Evolutionary conservation across 441 rosid species (phyloP).

Genomic region (Populus tomentosa): DNA sequence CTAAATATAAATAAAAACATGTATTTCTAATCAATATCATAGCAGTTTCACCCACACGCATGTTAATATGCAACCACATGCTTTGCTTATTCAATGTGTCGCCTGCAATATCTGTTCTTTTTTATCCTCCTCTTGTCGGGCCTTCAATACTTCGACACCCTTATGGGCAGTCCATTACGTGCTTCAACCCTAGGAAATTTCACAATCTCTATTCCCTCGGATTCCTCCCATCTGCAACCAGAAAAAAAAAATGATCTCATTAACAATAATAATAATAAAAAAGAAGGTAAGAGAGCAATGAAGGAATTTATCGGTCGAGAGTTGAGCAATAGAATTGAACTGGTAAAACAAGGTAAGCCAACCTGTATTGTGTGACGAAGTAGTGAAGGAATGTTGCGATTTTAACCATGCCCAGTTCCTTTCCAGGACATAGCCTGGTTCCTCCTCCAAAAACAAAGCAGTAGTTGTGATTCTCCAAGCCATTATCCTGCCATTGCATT

Average conservation of each 20-base stretch:
- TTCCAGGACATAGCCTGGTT: slow-evolving; percentile 38
- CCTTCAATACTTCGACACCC: slow-evolving; percentile 22
- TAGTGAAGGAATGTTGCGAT: slow-evolving; percentile 38
- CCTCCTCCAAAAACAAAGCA: slow-evolving; percentile 43
- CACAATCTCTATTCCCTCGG: slow-evolving; percentile 30
- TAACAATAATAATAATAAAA: background rate
- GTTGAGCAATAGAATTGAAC: background rate
- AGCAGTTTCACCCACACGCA: no score
- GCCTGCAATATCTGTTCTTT: background rate
- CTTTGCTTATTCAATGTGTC: background rate
- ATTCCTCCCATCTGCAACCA: slow-evolving; percentile 39
- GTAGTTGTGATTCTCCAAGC: slow-evolving; percentile 27
- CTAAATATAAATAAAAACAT: no score
- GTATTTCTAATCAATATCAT: no score
- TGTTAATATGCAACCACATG: no score
- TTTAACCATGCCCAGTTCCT: slow-evolving; percentile 33
- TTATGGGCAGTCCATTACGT: slow-evolving; percentile 34
- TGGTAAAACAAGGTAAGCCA: background rate
- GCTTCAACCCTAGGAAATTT: slow-evolving; percentile 47
- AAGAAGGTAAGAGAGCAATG: background rate
- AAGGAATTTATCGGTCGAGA: background rate
- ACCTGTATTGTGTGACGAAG: slow-evolving; percentile 41
- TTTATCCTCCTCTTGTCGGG: no score
- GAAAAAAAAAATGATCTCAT: background rate
- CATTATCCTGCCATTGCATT: slow-evolving; percentile 23